Evolutionary conservation across 2,329 filamentous ascomycete genomes (phyloP), one percentile per base, ranked within the genome.

Genomic region (Fusarium oligoseptatum): DNA sequence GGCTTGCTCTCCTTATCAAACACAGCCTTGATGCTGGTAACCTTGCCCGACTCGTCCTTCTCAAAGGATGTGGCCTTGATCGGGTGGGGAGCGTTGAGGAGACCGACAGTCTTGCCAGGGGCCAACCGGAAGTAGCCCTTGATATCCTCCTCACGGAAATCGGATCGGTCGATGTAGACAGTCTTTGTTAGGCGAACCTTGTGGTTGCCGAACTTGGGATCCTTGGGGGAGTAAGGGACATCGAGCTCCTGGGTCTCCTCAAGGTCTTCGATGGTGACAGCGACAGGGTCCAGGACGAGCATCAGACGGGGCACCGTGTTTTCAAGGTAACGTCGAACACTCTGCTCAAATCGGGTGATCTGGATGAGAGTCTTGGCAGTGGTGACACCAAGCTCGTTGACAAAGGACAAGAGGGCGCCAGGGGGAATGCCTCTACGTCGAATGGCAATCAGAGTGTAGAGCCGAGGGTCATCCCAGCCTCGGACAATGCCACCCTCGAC

Each of bases 301-400:
- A 97, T 97, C 14, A 98, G 88, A 29, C 96, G 92, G 2, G 96
- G 95, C 0, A 98, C 95, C 0, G 94, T 95, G 58, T 90, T 90
- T 82, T 98, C 96, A 15, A 98, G 91, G 81, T 98, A 97, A 74
- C 92, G 92, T 24, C 96, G 92, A 70, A 98, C 91, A 0, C 91
- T 92, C 80, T 96, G 92, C 79, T 98, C 96, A 71, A 98, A 95
- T n/a, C 93, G 92, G 66, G 88, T 84, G 56, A 94, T 92, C 81
- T 96, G 91, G 77, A 98, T 97, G 73, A 94, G 91, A 4, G 93
- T 93, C 62, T 91, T 90, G 43, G 92, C 89, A 39, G 95, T 97
- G 0, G 95, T 97, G 43, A 98, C 95, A 36, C 95, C 96, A 22
- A 98, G 91, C 83, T 98, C 95, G 76, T 95, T 94, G 68, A 98